A percentile compares a stretch with the other conserved stretches of the same genome.
Evolutionary conservation across 2,329 filamentous ascomycete genomes (phyloP).

Genomic region (Aspergillus luchuensis): DNA sequence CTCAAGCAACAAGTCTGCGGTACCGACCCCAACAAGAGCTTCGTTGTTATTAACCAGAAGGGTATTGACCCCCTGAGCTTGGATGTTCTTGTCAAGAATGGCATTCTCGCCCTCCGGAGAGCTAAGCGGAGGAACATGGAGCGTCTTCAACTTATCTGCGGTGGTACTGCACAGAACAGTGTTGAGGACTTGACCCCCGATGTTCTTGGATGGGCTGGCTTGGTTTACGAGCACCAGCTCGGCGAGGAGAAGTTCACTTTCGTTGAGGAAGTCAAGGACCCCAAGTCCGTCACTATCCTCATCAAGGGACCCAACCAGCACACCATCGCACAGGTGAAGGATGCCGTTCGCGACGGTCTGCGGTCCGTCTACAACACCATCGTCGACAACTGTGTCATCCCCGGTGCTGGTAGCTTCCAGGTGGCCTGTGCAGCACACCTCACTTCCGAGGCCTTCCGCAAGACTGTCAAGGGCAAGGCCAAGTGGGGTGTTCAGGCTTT

Average conservation of each 20-base stretch:
- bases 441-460: constrained; percentile 80
- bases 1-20: constrained; percentile 98
- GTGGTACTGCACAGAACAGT: constrained; percentile 89
- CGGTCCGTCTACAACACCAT: constrained; percentile 99
- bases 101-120: constrained; percentile 88
- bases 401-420: constrained; percentile 93
- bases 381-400: constrained; percentile 94
- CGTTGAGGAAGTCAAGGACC: constrained; percentile 96
- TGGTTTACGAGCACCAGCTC: constrained; percentile 95
- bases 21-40: constrained; percentile 87
- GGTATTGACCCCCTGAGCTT: constrained; percentile 95
- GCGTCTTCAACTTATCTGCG: constrained; percentile 90
- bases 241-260: constrained; percentile 99
- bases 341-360: constrained; percentile 91
- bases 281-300: constrained; percentile 94
- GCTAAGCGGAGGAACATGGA: constrained; percentile 99
- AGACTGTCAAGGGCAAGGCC: constrained; percentile 94
- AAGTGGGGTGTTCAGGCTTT: constrained; percentile 96
- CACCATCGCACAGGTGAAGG: constrained; percentile 94
- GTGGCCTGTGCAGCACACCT: constrained; percentile 87
- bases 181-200: constrained; percentile 90
- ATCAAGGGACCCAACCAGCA: constrained; percentile 98
- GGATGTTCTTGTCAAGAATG: constrained; percentile 96
- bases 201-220: constrained; percentile 89
- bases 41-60: constrained; percentile 99